Conservation (phyloP, 2,329 filamentous ascomycete species). For the Paraphoma chrysanthemicola region DNA sequence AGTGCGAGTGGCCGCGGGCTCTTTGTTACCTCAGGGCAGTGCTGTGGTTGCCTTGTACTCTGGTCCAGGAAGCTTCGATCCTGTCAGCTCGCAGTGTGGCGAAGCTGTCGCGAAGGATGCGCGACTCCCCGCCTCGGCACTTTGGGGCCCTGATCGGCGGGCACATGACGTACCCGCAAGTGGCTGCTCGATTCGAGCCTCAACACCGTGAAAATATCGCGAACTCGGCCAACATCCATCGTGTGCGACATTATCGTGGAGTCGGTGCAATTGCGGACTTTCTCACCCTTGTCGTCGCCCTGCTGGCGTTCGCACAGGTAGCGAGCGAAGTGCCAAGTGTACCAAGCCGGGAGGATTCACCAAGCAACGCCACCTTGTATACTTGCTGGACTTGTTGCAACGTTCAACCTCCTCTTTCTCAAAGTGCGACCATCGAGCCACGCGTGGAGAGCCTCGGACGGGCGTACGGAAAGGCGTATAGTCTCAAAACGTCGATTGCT, state of each 20-base stretch:
- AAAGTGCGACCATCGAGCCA: background rate
- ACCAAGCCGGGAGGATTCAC: constrained; percentile 28
- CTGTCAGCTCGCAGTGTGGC: constrained; percentile 4
- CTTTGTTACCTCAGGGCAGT: background rate
- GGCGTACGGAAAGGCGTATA: background rate
- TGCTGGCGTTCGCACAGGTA: constrained; percentile 3
- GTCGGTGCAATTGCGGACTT: too few relatives aligned
- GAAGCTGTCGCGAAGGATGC: background rate
- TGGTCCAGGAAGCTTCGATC: constrained; percentile 6
- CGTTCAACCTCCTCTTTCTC: constrained; percentile 6
- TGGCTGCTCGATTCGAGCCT: background rate
- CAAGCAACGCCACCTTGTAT: constrained; percentile 27
- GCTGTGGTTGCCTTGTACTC: constrained; percentile 11
- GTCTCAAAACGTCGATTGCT: background rate
- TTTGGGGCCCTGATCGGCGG: background rate
- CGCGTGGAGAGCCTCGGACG: background rate
- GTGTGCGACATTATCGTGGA: too few relatives aligned
- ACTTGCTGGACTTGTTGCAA: constrained; percentile 17
- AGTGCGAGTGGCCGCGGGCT: background rate
- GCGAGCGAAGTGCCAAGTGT: constrained; percentile 22
- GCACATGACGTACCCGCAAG: background rate
- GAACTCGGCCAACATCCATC: background rate
- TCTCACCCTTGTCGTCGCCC: background rate
- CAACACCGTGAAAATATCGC: constrained; percentile 7
- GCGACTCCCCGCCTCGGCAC: constrained; percentile 5